Percentiles rank a stretch among this genome's conserved stretches.
Evolutionary conservation across 441 rosid species (phyloP).

Genomic region (Gossypium lobatum): DNA sequence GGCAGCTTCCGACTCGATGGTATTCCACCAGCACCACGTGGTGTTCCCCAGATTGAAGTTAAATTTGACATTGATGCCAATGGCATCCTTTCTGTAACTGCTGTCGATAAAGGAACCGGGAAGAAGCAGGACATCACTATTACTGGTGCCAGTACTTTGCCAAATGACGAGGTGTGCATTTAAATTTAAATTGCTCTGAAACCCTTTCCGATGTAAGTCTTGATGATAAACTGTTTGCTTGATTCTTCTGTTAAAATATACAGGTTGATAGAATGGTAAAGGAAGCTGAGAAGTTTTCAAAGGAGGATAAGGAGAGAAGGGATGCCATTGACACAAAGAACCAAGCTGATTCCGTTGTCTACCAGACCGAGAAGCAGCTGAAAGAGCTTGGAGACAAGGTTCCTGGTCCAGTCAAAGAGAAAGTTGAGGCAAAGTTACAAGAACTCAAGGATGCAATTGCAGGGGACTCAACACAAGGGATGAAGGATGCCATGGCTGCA

Average conservation of each 20-base stretch:
- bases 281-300: conserved; percentile 74
- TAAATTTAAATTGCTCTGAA: not conserved
- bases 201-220: not conserved
- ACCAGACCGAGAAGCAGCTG: conserved; percentile 88
- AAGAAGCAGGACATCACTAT: conserved; percentile 97
- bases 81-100: conserved; percentile 82
- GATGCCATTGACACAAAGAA: conserved; percentile 93
- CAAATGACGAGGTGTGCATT: conserved; percentile 64
- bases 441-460: conserved; percentile 71
- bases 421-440: conserved; percentile 71
- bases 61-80: conserved; percentile 97
- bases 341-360: conserved; percentile 77
- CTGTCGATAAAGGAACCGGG: conserved; percentile 84
- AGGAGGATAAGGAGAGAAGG: conserved; percentile 88
- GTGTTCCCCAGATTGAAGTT: conserved; percentile 91
- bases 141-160: conserved; percentile 95
- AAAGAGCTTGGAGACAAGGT: conserved; percentile 83
- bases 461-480: conserved; percentile 55
- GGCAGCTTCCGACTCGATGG: conserved; percentile 94
- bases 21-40: conserved; percentile 92
- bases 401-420: conserved; percentile 70
- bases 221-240: not conserved
- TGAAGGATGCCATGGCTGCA: conserved; percentile 80
- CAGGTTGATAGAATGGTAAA: conserved; percentile 82
- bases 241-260: not conserved